Conservation (phyloP, 352 stramenopile genomes). For the Pythium periplocum region DNA sequence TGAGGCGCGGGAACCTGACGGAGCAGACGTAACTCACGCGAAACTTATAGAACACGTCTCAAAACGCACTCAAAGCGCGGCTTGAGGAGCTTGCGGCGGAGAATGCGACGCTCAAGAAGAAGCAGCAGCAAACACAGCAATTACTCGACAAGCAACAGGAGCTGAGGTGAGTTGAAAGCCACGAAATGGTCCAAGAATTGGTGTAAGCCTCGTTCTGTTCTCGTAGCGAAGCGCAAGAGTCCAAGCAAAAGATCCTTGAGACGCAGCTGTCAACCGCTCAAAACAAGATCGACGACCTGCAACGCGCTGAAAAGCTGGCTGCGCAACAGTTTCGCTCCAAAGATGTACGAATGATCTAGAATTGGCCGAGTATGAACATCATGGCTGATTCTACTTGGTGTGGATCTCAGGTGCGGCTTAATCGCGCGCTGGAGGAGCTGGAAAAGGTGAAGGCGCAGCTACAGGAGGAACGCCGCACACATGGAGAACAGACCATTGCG, state of each 20-base stretch:
- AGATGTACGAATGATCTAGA: conserved; percentile 27
- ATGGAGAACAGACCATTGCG: conserved; percentile 38
- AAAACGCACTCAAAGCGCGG: conserved; percentile 27
- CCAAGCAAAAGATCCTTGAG: conserved; percentile 69
- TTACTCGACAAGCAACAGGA: conserved; percentile 77
- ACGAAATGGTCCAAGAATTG: no score
- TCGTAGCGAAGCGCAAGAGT: conserved; percentile 55
- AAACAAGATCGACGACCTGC: conserved; percentile 39
- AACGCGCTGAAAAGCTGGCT: conserved; percentile 56
- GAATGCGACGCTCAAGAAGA: conserved; percentile 42
- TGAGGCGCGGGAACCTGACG: background rate
- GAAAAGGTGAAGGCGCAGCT: conserved; percentile 67
- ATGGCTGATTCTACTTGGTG: background rate
- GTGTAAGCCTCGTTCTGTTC: background rate
- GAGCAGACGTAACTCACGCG: background rate
- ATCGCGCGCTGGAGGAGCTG: conserved; percentile 70
- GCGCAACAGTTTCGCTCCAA: conserved; percentile 72
- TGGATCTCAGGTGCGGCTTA: conserved; percentile 48
- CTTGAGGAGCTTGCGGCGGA: conserved; percentile 48
- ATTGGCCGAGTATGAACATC: background rate
- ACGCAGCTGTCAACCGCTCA: conserved; percentile 47
- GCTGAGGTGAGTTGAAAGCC: conserved; percentile 34
- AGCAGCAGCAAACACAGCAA: conserved; percentile 56
- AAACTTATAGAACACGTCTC: conserved; percentile 30
- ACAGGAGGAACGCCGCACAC: conserved; percentile 43